Base-by-base conservation (phyloP, 805 yeast species). In the Ascoidea rubescens region DNA sequence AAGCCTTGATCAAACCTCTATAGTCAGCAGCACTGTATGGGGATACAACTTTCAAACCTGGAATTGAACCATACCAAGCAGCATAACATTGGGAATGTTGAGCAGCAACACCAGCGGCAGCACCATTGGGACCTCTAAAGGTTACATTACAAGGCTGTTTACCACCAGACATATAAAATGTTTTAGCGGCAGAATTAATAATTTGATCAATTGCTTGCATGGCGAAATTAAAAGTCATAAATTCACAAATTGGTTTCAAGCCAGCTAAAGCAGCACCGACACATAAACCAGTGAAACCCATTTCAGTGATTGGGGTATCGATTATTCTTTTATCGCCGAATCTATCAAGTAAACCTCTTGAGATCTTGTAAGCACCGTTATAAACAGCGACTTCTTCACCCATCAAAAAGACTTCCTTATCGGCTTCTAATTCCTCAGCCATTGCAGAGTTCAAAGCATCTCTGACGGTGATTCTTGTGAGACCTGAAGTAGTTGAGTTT, bases 351-450 rank as follows among this genome's bases (percentile, higher is more conserved):
- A 93, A 78, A 43, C 99, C 99, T 67, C 95, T 83, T 58, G 98
- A 85, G 58, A 93, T 84, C 75, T 93, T 93, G 76, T 93, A 93
- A 55, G 99, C 99, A 75, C 99, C 99, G 67, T 93, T 90, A 74
- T 93, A 93, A 71, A 91, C 98, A 48, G 96, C 99, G 59, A 93
- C 99, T 72, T 93, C 99, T 75, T 93, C 99, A 71, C 99, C 99
- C 79, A 93, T 86, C 61, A 93, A 70, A 76, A 88, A 93, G 48
- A 93, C 98, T 60, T 79, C 84, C 59, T 88, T 93, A 67, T 93
- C 97, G 60, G 91, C 79, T 74, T 91, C 98, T 75, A 93, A 77
- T 73, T 93, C 99, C 74, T 93, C 99, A 54, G 96, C 96, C 70
- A 93, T 76, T 33, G 96, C 99, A 58, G 82, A 73, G 75, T 93